Conservation (phyloP, 768 basidiomycete species). For the Trametes sanguinea region DNA sequence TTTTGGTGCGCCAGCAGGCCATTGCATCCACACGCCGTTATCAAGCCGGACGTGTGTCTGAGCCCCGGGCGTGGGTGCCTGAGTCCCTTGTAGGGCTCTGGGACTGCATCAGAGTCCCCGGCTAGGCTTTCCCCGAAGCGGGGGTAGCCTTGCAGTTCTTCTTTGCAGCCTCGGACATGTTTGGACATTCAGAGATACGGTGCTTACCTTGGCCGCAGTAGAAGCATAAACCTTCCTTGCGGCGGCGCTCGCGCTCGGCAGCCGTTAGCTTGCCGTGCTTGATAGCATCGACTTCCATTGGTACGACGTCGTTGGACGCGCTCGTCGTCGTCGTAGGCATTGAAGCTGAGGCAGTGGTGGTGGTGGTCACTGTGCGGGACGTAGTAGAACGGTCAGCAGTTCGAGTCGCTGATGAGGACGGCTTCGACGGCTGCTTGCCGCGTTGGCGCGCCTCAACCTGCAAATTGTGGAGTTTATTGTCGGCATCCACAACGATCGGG, state of each 20-base stretch:
- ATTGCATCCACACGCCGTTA: conserved; percentile 5
- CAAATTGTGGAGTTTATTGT: conserved; percentile 18
- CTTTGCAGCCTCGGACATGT: conserved; percentile 25
- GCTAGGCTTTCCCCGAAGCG: conserved; percentile 31
- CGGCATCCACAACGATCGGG: neutral
- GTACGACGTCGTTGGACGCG: conserved; percentile 7
- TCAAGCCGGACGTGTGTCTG: conserved; percentile 6
- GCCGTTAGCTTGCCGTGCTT: conserved; percentile 33
- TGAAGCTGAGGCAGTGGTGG: neutral
- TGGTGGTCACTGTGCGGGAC: neutral
- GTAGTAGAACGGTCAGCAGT: neutral
- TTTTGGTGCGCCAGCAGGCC: conserved; percentile 7
- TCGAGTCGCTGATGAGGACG: neutral
- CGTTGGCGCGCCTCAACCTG: neutral
- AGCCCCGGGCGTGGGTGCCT: conserved; percentile 14
- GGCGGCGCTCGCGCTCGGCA: conserved; percentile 31
- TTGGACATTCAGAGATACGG: conserved; percentile 31
- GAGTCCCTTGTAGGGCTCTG: conserved; percentile 16
- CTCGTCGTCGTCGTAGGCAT: neutral
- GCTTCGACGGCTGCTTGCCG: neutral
- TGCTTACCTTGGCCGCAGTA: conserved; percentile 40
- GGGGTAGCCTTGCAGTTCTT: conserved; percentile 9
- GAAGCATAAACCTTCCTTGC: conserved; percentile 34
- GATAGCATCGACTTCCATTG: conserved; percentile 25
- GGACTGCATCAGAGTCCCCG: conserved; percentile 25